Evolutionary conservation across 2,329 filamentous ascomycete genomes (phyloP).

Genomic region (Aspergillus aculeatinus): DNA sequence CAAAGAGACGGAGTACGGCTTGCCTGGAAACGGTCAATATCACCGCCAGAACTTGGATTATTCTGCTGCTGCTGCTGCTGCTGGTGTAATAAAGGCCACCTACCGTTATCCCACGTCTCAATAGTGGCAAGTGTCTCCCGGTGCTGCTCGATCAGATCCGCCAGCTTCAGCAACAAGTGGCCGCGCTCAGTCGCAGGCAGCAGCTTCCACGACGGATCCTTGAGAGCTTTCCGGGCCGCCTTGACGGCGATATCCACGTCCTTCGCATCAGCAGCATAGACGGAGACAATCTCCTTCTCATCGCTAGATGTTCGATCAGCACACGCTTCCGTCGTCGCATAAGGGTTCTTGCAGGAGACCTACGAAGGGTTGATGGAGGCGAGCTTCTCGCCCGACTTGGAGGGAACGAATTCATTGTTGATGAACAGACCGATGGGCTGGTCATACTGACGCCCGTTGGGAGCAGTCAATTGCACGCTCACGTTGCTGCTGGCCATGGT

Average conservation of each 20-base stretch:
- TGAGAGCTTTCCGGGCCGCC: conserved; percentile 36
- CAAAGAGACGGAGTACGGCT: conserved; percentile 44
- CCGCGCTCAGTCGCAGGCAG: conserved; percentile 60
- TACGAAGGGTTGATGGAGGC: conserved; percentile 66
- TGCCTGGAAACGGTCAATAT: conserved; percentile 30
- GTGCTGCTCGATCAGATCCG: conserved; percentile 67
- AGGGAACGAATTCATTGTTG: conserved; percentile 75
- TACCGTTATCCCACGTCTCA: conserved; percentile 77
- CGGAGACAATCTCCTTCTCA: conserved; percentile 68
- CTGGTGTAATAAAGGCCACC: neutral
- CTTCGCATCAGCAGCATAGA: conserved; percentile 57
- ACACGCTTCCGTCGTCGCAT: neutral
- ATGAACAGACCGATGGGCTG: conserved; percentile 80
- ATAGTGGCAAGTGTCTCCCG: conserved; percentile 62
- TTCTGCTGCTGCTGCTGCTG: no score
- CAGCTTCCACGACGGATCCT: conserved; percentile 36
- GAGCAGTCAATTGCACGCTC: conserved; percentile 63
- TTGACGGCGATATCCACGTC: conserved; percentile 35
- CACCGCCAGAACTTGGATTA: no score
- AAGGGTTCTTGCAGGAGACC: conserved; percentile 12
- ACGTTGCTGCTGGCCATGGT: conserved; percentile 36
- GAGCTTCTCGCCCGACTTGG: conserved; percentile 64
- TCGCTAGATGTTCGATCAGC: conserved; percentile 44
- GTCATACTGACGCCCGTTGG: conserved; percentile 70
- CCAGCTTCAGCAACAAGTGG: conserved; percentile 65